Percentiles rank a stretch among this genome's conserved stretches.
These are phyloP conservation scores for Aspergillus fischeri DNA, from an alignment of 2,329 filamentous ascomycete species.

Conservation along the genomic window DNA sequence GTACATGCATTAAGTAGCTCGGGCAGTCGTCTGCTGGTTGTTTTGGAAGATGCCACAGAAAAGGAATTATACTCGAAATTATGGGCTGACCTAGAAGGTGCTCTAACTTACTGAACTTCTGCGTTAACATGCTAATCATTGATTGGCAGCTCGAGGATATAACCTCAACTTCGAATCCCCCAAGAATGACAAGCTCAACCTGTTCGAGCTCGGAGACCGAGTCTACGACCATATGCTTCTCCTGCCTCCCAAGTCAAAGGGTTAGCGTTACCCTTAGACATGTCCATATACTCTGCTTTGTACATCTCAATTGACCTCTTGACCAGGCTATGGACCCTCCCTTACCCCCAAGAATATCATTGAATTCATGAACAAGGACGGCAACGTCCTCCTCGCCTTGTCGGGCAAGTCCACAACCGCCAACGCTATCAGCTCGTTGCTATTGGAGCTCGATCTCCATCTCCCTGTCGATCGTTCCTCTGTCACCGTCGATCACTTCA, in stretches of 20 bases:
- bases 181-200: constrained; percentile 69
- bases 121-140: constrained; percentile 10
- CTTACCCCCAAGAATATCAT: constrained; percentile 81
- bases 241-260: constrained; percentile 86
- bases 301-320: constrained; percentile 22
- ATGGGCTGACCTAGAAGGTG: constrained; percentile 47
- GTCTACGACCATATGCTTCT: constrained; percentile 88
- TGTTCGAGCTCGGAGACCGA: constrained; percentile 84
- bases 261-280: constrained; percentile 40
- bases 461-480: constrained; percentile 82
- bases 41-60: constrained; percentile 77
- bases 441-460: constrained; percentile 82
- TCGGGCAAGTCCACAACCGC: constrained; percentile 68
- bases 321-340: constrained; percentile 74
- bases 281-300: neutral
- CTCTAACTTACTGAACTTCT: constrained; percentile 3
- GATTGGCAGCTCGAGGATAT: constrained; percentile 69
- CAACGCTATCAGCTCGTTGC: constrained; percentile 68
- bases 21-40: constrained; percentile 76
- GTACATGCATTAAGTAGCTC: constrained; percentile 70
- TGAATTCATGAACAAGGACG: constrained; percentile 85
- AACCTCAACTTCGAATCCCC: constrained; percentile 76
- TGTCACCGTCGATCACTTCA: constrained; percentile 91
- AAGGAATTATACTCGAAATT: constrained; percentile 81
- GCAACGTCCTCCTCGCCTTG: constrained; percentile 85